Percentiles rank a stretch among this genome's conserved stretches.
These are phyloP conservation scores for Triticum urartu DNA, from an alignment of 176 grass and related monocot species.

Conservation along the genomic window DNA sequence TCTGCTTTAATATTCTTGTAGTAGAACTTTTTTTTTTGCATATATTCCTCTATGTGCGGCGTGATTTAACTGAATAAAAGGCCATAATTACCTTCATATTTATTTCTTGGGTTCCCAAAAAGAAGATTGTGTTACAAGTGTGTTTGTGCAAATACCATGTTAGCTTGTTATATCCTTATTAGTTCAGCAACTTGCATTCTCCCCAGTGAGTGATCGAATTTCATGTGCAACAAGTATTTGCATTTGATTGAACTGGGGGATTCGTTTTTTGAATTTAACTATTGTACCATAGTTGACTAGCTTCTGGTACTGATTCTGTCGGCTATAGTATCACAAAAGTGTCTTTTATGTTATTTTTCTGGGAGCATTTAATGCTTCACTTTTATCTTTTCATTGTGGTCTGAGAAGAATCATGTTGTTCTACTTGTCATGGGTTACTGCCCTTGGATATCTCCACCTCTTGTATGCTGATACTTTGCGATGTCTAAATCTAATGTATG, in stretches of 20 bases:
- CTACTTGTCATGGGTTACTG: constrained; percentile 7
- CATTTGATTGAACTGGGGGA: neutral
- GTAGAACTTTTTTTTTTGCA: neutral
- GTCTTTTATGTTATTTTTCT: neutral
- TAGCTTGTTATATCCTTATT: neutral
- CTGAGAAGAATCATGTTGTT: neutral
- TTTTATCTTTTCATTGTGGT: neutral
- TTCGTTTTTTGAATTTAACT: neutral
- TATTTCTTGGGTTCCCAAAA: neutral
- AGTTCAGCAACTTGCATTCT: neutral
- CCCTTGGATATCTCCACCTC: neutral
- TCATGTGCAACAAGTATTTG: constrained; percentile 1
- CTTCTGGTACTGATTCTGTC: neutral
- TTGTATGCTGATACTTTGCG: neutral
- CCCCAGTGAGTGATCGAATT: neutral
- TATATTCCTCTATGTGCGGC: neutral
- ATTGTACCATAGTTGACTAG: neutral
- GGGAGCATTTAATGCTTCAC: neutral
- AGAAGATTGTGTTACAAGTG: neutral
- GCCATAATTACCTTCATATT: neutral
- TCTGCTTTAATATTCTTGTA: constrained; percentile 31
- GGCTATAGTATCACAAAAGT: neutral
- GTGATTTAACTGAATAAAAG: neutral
- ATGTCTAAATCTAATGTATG: constrained; percentile 11
- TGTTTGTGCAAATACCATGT: neutral